A percentile compares a stretch with the other conserved stretches of the same genome.
Conservation (phyloP, 202 grass and related monocot species). For the Setaria viridis region DNA sequence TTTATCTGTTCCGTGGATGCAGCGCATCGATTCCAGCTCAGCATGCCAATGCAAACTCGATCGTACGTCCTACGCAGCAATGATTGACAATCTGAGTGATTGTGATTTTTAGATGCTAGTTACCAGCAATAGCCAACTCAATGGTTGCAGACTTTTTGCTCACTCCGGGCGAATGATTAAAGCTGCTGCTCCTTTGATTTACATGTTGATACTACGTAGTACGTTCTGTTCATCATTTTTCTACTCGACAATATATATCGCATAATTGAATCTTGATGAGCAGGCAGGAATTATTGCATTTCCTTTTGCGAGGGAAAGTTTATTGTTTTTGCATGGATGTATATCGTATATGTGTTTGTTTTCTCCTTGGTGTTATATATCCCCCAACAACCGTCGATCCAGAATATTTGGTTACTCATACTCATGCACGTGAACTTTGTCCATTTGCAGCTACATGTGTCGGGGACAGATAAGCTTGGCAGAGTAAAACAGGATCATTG, state of each 20-base stretch:
- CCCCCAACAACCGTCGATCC: slow-evolving; percentile 26
- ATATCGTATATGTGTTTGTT: neutral
- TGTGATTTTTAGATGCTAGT: slow-evolving; percentile 37
- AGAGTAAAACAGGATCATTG: slow-evolving; percentile 2
- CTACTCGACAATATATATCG: neutral
- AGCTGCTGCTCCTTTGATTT: neutral
- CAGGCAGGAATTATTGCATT: neutral
- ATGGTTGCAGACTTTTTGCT: slow-evolving; percentile 30
- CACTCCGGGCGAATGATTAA: slow-evolving; percentile 41
- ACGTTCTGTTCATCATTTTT: neutral
- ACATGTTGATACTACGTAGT: neutral
- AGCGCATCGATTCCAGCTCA: slow-evolving; percentile 27
- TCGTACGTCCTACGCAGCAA: slow-evolving; percentile 10
- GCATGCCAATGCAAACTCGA: slow-evolving; percentile 1
- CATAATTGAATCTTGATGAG: slow-evolving; percentile 7
- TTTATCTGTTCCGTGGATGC: neutral
- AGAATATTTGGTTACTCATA: slow-evolving; percentile 33
- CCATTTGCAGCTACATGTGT: slow-evolving; percentile 2
- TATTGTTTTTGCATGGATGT: slow-evolving; percentile 13
- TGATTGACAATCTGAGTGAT: slow-evolving; percentile 46
- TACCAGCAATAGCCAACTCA: slow-evolving; percentile 19
- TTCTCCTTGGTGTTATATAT: neutral
- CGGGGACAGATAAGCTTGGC: neutral
- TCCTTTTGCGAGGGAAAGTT: neutral
- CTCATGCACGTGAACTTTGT: slow-evolving; percentile 45